Percentiles rank a stretch among this genome's conserved stretches.
These are phyloP conservation scores for Lathyrus oleraceus DNA, from an alignment of 306 rosid species.

Conservation along the genomic window DNA sequence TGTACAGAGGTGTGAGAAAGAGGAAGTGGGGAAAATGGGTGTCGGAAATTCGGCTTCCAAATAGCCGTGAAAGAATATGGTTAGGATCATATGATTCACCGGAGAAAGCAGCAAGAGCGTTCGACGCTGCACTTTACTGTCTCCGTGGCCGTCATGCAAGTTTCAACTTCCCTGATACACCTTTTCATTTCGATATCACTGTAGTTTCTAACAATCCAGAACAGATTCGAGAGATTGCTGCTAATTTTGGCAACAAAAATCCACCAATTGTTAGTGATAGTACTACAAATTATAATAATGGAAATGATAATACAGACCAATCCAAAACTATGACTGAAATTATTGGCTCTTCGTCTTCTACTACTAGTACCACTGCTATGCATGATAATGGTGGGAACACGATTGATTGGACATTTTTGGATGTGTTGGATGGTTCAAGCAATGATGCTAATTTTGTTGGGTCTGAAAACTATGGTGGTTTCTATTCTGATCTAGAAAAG, in stretches of 20 bases:
- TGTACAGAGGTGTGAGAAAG: constrained; percentile 64
- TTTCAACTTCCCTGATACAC: constrained; percentile 62
- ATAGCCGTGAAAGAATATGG: constrained; percentile 79
- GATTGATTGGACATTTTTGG: constrained; percentile 60
- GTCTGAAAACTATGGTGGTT: constrained; percentile 10
- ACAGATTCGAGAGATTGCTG: constrained; percentile 58
- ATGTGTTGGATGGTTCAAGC: constrained; percentile 35
- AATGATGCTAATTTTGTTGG: neutral
- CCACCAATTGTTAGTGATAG: neutral
- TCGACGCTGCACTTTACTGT: constrained; percentile 74
- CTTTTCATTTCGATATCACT: constrained; percentile 34
- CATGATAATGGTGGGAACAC: neutral
- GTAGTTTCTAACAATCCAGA: constrained; percentile 18
- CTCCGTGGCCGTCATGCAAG: constrained; percentile 61
- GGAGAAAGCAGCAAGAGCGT: constrained; percentile 73
- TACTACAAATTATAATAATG: neutral
- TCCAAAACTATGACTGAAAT: neutral
- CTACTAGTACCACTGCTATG: neutral
- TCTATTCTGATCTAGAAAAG: constrained; percentile 36
- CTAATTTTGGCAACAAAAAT: constrained; percentile 48
- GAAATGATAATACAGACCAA: neutral
- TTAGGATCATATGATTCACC: constrained; percentile 65
- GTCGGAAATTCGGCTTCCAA: constrained; percentile 70
- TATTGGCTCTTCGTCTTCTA: constrained; percentile 9
- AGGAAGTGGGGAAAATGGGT: constrained; percentile 89